A percentile compares a stretch with the other conserved stretches of the same genome.
Evolutionary conservation across 768 basidiomycete genomes (phyloP).

Genomic region (Naganishia randhawae): DNA sequence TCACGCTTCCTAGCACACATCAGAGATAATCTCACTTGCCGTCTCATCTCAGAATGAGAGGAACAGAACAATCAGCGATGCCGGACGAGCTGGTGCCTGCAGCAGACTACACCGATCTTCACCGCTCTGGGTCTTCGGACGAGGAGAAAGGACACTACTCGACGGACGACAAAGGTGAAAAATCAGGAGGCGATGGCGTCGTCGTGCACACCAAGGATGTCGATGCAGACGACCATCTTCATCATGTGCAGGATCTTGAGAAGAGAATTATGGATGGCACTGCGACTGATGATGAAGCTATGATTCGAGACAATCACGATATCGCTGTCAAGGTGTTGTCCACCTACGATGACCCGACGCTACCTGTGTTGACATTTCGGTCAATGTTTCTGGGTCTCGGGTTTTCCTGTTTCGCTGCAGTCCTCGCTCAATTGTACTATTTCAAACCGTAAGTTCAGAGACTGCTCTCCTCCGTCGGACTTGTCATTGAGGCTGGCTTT

Average conservation of each 20-base stretch:
- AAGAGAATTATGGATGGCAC: constrained; percentile 24
- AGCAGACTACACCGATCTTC: neutral
- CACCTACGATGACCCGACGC: constrained; percentile 36
- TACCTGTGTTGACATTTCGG: constrained; percentile 44
- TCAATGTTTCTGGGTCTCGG: constrained; percentile 45
- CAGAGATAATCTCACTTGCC: too few species aligned
- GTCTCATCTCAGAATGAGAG: neutral
- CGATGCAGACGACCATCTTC: constrained; percentile 20
- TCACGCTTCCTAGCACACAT: too few species aligned
- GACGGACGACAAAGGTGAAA: constrained; percentile 9
- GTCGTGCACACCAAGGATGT: neutral
- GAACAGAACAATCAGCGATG: neutral
- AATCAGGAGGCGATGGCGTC: neutral
- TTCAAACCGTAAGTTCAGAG: constrained; percentile 47
- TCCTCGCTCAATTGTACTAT: constrained; percentile 54
- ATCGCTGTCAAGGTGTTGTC: constrained; percentile 54
- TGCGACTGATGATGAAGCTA: constrained; percentile 25
- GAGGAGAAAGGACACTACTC: constrained; percentile 1
- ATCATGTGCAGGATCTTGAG: constrained; percentile 26
- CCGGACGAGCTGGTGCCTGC: constrained; percentile 9
- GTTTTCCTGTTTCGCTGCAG: constrained; percentile 42
- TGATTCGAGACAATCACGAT: constrained; percentile 48
- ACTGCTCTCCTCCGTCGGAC: neutral
- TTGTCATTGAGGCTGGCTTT: neutral
- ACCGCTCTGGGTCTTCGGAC: neutral